Percentiles rank a stretch among this genome's conserved stretches.
Conservation (phyloP, 495 filamentous ascomycete species). For the Cenococcum geophilum region DNA sequence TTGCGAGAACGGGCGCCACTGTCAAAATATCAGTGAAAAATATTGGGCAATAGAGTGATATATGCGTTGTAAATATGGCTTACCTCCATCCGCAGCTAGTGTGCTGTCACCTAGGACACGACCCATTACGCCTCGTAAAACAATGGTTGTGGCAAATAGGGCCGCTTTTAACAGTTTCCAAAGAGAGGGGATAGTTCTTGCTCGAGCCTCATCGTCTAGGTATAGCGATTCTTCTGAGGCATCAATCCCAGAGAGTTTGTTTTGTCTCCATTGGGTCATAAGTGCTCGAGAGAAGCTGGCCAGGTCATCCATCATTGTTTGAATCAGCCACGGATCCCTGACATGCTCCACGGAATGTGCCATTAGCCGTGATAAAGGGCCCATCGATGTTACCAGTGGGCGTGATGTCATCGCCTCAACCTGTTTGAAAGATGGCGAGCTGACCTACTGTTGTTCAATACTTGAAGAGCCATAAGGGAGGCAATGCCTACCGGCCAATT, state of each 20-base stretch:
- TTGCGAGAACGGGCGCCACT: constrained; percentile 64
- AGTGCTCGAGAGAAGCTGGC: constrained; percentile 63
- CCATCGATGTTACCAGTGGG: constrained; percentile 72
- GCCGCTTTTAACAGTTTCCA: constrained; percentile 78
- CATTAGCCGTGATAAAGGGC: constrained; percentile 69
- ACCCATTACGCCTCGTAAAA: constrained; percentile 66
- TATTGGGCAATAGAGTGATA: neutral
- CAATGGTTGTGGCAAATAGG: constrained; percentile 72
- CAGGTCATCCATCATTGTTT: constrained; percentile 64
- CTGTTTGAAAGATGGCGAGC: constrained; percentile 44
- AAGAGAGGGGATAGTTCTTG: constrained; percentile 64
- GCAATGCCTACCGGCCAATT: constrained; percentile 54
- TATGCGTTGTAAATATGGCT: constrained; percentile 18
- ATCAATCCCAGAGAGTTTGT: constrained; percentile 79
- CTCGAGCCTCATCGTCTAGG: constrained; percentile 62
- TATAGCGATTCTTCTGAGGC: constrained; percentile 62
- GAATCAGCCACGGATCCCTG: constrained; percentile 52
- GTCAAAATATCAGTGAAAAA: constrained; percentile 35
- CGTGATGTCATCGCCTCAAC: constrained; percentile 45
- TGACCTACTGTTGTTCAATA: constrained; percentile 27
- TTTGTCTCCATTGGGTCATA: constrained; percentile 75
- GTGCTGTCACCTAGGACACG: constrained; percentile 54
- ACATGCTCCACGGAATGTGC: constrained; percentile 66
- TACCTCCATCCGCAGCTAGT: constrained; percentile 52
- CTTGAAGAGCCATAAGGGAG: neutral